A percentile compares a stretch with the other conserved stretches of the same genome.
Evolutionary conservation across 352 stramenopile genomes (phyloP).

Genomic region (Phytophthora europaea): DNA sequence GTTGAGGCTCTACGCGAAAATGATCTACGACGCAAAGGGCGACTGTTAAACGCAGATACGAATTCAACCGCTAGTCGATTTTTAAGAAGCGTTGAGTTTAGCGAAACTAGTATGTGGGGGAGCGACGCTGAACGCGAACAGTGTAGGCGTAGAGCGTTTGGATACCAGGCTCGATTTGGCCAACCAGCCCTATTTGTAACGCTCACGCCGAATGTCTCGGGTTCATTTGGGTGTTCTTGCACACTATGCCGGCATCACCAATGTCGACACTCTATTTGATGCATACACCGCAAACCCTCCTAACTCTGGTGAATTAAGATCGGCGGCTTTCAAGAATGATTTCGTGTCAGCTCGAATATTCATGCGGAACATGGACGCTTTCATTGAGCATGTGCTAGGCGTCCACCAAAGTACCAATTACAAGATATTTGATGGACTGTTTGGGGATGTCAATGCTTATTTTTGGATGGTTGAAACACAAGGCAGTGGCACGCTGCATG

Average conservation of each 20-base stretch:
- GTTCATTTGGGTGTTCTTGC: background rate
- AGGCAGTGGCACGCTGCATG: background rate
- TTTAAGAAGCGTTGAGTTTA: background rate
- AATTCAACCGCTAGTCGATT: background rate
- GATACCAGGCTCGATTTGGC: background rate
- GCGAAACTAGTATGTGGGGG: background rate
- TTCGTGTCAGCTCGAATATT: background rate
- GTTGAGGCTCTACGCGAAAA: background rate
- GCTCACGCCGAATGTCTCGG: background rate
- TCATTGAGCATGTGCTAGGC: background rate
- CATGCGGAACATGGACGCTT: background rate
- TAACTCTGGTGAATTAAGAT: background rate
- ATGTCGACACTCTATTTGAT: background rate
- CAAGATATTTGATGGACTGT: background rate
- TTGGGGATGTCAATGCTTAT: background rate
- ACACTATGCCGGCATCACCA: background rate
- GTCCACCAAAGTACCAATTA: background rate
- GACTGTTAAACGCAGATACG: background rate
- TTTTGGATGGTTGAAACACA: background rate
- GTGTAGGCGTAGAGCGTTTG: background rate
- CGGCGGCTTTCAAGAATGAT: background rate
- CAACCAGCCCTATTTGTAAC: background rate
- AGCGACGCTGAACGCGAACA: background rate
- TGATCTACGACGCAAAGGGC: background rate
- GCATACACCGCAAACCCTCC: no score